These are phyloP conservation scores for Erythrophleum fordii DNA, from an alignment of 306 rosid genomes.

Conservation along the genomic window DNA sequence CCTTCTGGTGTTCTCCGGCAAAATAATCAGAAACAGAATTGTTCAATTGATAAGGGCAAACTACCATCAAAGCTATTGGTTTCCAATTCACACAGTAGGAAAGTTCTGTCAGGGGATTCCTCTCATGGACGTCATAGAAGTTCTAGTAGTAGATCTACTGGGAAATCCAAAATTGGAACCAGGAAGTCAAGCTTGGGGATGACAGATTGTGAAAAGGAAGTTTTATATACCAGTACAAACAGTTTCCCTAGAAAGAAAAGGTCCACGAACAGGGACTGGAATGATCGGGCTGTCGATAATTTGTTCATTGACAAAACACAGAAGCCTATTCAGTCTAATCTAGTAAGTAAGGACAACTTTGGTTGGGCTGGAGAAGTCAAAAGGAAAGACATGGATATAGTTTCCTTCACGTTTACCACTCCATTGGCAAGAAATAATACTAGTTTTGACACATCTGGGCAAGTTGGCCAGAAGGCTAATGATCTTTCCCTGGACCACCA, in stretches of 20 bases:
- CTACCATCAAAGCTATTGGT: conserved; percentile 63
- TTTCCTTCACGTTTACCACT: conserved; percentile 95
- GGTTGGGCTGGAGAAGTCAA: conserved; percentile 63
- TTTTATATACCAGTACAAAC: conserved; percentile 57
- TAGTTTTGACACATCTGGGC: conserved; percentile 60
- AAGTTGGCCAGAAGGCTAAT: conserved; percentile 42
- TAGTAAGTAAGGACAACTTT: conserved; percentile 43
- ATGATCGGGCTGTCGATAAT: conserved; percentile 59
- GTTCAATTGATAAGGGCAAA: conserved; percentile 61
- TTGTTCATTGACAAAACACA: conserved; percentile 57
- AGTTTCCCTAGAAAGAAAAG: conserved; percentile 84
- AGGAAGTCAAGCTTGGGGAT: conserved; percentile 60
- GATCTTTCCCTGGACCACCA: conserved; percentile 58
- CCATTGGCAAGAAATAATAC: conserved; percentile 70
- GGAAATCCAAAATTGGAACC: conserved; percentile 64
- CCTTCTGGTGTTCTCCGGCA: conserved; percentile 70
- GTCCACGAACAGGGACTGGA: conserved; percentile 70
- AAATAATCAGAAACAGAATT: conserved; percentile 90
- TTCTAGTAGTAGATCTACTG: conserved; percentile 53
- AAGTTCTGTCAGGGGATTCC: conserved; percentile 57
- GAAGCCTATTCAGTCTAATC: conserved; percentile 58
- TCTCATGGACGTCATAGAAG: conserved; percentile 67
- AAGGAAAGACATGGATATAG: conserved; percentile 84
- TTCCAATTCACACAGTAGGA: conserved; percentile 59
- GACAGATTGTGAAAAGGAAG: conserved; percentile 75